Base-by-base conservation (phyloP, 202 grass and related monocot species). In the Hordeum pubiflorum region DNA sequence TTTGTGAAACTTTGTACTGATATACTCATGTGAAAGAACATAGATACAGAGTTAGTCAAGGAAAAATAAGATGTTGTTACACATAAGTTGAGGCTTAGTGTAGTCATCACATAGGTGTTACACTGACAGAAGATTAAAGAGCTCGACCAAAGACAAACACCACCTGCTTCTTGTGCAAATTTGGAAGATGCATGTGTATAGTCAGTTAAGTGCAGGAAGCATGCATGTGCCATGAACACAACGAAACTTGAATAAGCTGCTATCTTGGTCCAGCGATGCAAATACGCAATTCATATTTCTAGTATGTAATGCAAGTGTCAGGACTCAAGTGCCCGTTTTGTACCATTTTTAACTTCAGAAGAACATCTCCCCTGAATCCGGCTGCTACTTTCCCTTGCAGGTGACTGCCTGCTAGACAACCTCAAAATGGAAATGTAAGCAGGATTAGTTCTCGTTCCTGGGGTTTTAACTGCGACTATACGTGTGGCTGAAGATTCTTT, bases 391-490 rank as follows among this genome's bases (percentile, higher is more conserved):
- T 63, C 20, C n/a, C 31, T 17, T 85, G 77, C 92, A 96, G 89
- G 92, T 55, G 78, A 87, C 58, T 84, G 74, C 26, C 81, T 93
- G 62, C 57, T 75, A 78, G 75, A 88, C 56, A 91, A 87, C 76
- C 85, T 90, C 63, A 90, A 95, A 86, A 91, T 87, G 91, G 91
- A 94, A 82, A 81, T 87, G 70, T 87, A 52, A 94, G 61, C 56
- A 61, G 64, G 74, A 87, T 84, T 40, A 60, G 46, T 79, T 58
- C 33, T 9, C 46, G 58, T 21, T 71, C 58, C 43, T 54, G 44
- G 74, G 80, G 69, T 71, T 82, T 82, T 83, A 88, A 85, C 48
- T 57, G 78, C 40, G 18, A 3, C 39, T 37, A 83, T 71, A 69
- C 52, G 74, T 72, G 79, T 74, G 69, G 60, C 73, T 69, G 72